Conservation (phyloP, 2,329 filamentous ascomycete species). For the Neophaeococcomyces mojaviensis region DNA sequence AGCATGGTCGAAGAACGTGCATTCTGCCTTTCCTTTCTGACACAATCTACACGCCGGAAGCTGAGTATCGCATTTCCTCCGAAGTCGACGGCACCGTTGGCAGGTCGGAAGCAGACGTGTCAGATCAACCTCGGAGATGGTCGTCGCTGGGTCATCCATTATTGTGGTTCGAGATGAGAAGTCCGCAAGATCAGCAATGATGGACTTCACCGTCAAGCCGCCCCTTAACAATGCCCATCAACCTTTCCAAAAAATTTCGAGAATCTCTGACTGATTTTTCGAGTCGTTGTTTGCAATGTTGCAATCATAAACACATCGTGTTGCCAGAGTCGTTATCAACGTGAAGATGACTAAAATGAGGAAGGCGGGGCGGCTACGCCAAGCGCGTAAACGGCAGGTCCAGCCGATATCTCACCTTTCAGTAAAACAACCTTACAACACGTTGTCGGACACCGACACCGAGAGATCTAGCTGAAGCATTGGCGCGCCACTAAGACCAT, state of each 20-base stretch:
- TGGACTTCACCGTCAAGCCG: slow-evolving; percentile 5
- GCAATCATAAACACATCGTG: neutral
- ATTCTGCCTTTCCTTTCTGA: slow-evolving; percentile 26
- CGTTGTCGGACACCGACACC: neutral
- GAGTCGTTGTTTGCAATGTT: neutral
- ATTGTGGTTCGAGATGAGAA: neutral
- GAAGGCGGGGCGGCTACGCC: slow-evolving; percentile 5
- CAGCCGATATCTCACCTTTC: slow-evolving; percentile 6
- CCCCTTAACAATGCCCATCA: neutral
- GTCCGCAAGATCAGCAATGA: slow-evolving; percentile 4
- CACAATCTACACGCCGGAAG: slow-evolving; percentile 25
- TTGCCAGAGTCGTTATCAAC: slow-evolving; percentile 3
- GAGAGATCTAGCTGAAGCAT: no score
- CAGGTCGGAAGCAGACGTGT: slow-evolving; percentile 24
- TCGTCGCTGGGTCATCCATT: slow-evolving; percentile 16
- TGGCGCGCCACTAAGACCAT: no score
- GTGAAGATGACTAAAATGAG: slow-evolving; percentile 1
- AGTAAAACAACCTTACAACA: no score
- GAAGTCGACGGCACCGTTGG: slow-evolving; percentile 24
- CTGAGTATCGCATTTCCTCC: slow-evolving; percentile 25
- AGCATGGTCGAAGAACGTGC: slow-evolving; percentile 26
- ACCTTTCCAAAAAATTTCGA: neutral
- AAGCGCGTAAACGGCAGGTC: slow-evolving; percentile 7
- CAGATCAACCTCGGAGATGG: slow-evolving; percentile 24
- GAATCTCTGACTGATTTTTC: neutral